Evolutionary conservation across 108 stramenopile species (phyloP), one percentile per base, ranked within the genome.

Genomic region (Nitzschia sp.): DNA sequence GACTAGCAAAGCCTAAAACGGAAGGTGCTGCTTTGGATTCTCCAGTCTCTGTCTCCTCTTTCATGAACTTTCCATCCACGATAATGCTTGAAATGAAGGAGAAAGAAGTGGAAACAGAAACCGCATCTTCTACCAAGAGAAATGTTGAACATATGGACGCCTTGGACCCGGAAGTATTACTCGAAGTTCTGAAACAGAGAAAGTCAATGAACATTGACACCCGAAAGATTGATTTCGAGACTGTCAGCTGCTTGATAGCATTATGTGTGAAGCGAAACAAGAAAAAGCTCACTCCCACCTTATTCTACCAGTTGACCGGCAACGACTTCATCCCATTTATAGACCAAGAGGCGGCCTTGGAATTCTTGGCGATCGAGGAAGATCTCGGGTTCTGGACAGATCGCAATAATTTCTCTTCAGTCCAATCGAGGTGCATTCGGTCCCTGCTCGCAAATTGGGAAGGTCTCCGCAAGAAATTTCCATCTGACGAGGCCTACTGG

Each of bases 171-270:
- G 41, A 22, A 17, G 21, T 21, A 1, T 32, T 64, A 15, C 30
- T 64, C 11, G 17, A 64, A n/a, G 48, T 34, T 11, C 23, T 64
- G 47, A 48, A 50, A 6, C 63, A 41, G 2, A 25, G 47, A 48
- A 64, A 50, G 23, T 23, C 27, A 50, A 17, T 64, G 11, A 2
- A 32, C 0, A 4, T 50, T 17, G 23, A 13, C 15, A 13, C 9
- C 21, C 17, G 23, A 1, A 48, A 32, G 2, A 8, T 19, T 4
- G 63, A 64, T 21, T 64, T 47, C 11, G 34, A 64, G 33, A 64
- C 29, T 33, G 31, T 64, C 50, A 64, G 63, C 33, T 64, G 63
- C 27, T 64, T 64, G 63, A 30, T 64, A 16, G 63, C 63, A 13
- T 11, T 64, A 23, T 64, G 47, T 25, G 31, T 41, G 36, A n/a